Conservation (phyloP, 31 red algal species). For the Asparagopsis taxiformis region DNA sequence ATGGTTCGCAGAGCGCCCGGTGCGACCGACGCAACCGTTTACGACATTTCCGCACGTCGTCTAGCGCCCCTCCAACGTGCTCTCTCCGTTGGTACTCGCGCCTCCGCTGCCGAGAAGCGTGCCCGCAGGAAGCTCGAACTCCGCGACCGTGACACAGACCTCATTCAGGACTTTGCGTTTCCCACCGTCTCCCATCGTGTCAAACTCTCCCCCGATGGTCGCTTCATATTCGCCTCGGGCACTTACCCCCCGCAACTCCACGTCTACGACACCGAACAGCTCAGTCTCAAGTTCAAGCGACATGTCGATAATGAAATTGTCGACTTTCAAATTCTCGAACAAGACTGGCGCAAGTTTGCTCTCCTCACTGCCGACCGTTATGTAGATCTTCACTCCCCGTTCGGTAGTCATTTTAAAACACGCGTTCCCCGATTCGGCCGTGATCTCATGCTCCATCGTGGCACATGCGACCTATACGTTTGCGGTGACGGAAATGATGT, state of each 20-base stretch:
- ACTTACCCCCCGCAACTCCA: slow-evolving; percentile 91
- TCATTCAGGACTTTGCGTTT: slow-evolving; percentile 91
- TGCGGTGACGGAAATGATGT: slow-evolving; percentile 71
- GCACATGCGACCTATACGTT: slow-evolving; percentile 77
- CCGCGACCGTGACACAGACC: slow-evolving; percentile 44
- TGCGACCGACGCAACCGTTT: slow-evolving; percentile 32
- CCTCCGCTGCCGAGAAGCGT: slow-evolving; percentile 38
- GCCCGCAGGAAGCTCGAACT: slow-evolving; percentile 62
- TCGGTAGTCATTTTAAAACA: slow-evolving; percentile 68
- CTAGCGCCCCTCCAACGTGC: slow-evolving; percentile 11
- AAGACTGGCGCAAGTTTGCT: slow-evolving; percentile 90
- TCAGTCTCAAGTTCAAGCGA: slow-evolving; percentile 93
- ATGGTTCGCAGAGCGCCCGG: slow-evolving; percentile 39
- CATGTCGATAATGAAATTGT: slow-evolving; percentile 81
- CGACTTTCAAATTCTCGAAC: slow-evolving; percentile 82
- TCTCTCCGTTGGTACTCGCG: slow-evolving; percentile 18
- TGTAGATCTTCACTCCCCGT: slow-evolving; percentile 88
- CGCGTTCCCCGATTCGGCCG: slow-evolving; percentile 81
- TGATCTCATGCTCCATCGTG: slow-evolving; percentile 74
- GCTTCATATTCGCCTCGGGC: slow-evolving; percentile 72
- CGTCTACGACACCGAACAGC: slow-evolving; percentile 77
- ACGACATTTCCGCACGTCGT: slow-evolving; percentile 31
- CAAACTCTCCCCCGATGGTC: slow-evolving; percentile 54
- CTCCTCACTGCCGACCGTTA: slow-evolving; percentile 71
- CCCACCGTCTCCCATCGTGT: slow-evolving; percentile 67